phyloP scores from a whole-genome alignment of 2,329 filamentous ascomycete species.

The Fusarium heterosporum region DNA sequence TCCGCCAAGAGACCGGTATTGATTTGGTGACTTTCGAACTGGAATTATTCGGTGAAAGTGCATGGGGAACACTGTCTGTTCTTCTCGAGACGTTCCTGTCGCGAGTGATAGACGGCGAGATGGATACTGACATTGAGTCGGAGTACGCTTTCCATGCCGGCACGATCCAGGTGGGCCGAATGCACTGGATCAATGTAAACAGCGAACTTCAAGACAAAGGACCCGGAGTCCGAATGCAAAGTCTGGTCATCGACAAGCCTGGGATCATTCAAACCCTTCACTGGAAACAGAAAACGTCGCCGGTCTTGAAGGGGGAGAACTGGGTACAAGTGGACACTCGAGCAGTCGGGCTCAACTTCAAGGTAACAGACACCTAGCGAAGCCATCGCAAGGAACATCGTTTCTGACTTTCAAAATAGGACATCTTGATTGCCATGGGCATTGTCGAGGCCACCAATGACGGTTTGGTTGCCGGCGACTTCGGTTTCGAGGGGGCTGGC shows the following conservation, averaged over 20 bases:
- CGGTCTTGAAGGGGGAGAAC: constrained; percentile 9
- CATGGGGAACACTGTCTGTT: background rate
- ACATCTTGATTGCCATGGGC: constrained; percentile 54
- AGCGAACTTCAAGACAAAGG: constrained; percentile 10
- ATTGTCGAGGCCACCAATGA: constrained; percentile 35
- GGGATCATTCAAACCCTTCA: constrained; percentile 14
- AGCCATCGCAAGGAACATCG: background rate
- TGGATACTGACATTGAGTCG: constrained; percentile 10
- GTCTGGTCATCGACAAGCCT: constrained; percentile 5
- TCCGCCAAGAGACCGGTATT: constrained; percentile 13
- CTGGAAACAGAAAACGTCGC: constrained; percentile 9
- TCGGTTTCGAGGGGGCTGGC: constrained; percentile 50
- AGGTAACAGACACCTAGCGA: constrained; percentile 4
- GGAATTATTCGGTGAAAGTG: background rate
- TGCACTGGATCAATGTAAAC: constrained; percentile 12
- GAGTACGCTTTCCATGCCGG: constrained; percentile 13
- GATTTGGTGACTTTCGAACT: constrained; percentile 10
- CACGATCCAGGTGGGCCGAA: constrained; percentile 8
- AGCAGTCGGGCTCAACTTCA: constrained; percentile 16
- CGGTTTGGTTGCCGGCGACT: constrained; percentile 28
- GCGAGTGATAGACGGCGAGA: constrained; percentile 5
- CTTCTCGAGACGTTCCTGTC: constrained; percentile 5
- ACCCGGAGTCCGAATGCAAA: background rate
- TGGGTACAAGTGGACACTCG: constrained; percentile 13
- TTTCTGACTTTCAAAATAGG: constrained; percentile 38